These are phyloP conservation scores for Pseudisothecium myosuroides DNA, from an alignment of 225 moss, liverwort and hornwort species.

Conservation along the genomic window DNA sequence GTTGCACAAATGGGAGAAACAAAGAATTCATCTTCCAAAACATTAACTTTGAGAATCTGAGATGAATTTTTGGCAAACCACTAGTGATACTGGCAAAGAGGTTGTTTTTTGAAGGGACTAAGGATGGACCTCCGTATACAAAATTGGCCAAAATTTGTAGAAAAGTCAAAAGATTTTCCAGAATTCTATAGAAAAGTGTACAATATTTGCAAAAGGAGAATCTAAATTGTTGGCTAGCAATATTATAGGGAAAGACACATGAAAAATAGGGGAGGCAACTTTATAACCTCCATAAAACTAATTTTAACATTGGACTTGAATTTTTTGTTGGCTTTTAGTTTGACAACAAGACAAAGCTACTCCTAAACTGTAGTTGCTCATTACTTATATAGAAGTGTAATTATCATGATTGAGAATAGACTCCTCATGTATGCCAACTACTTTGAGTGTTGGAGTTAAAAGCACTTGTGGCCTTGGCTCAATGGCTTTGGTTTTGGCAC, in stretches of 20 bases:
- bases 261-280: not conserved
- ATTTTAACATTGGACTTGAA: not conserved
- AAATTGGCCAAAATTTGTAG: accelerated
- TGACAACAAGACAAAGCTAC: not conserved
- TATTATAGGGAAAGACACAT: accelerated
- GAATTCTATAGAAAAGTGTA: accelerated
- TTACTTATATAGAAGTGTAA: not conserved
- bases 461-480: accelerated
- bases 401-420: not conserved
- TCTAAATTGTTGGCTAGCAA: not conserved
- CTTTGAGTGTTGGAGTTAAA: not conserved
- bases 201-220: not conserved
- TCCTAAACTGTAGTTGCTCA: not conserved
- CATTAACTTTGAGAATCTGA: accelerated
- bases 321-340: not conserved
- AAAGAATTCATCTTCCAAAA: not conserved
- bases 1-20: not conserved
- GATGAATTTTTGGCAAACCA: not conserved
- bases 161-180: not conserved
- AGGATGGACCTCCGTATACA: accelerated
- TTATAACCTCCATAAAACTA: accelerated
- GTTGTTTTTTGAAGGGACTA: not conserved
- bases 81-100: accelerated
- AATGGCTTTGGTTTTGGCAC: accelerated
- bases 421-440: not conserved